Base-by-base conservation (phyloP, 139 green algal species). In the Picochlorum costavermella region DNA sequence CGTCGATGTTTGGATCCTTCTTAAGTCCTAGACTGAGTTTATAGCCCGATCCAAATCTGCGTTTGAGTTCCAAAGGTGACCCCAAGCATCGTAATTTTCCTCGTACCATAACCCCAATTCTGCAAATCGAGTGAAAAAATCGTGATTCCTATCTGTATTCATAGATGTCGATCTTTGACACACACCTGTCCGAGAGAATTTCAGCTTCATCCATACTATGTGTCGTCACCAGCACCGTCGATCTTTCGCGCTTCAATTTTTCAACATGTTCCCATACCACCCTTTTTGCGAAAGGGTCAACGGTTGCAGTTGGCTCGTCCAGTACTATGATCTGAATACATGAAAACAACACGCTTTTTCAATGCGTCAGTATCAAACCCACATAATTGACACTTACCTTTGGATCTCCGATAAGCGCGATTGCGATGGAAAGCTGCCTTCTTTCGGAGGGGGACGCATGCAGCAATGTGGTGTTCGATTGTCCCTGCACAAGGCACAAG, bases 31-130 rank as follows among this genome's bases (percentile, higher is more conserved):
- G 29, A 23, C 53, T 68, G n/a, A 91, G 66, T 63, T 77, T 71
- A 76, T 94, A 95, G 11, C 87, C 89, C 2, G 75, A 74, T 25
- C 88, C 88, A 67, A 92, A 97, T 31, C 78, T 79, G 46, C 82
- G 75, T 77, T 97, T 98, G n/a, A 98, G 86, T 29, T 88, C 79
- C 40, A 97, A 70, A 12, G 64, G 67, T 60, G 70, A 87, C 29
- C 92, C 92, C 1, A 98, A 49, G 71, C 86, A 95, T 49, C 78
- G 77, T 64, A 98, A 81, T 63, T 73, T 48, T 11, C 92, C 92
- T 20, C 82, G 72, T 0, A 88, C 92, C 88, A 98, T 96, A 77
- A 98, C 95, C 49, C 70, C 89, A 56, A 98, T 90, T 20, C 71
- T 53, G 46, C n/a, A 14, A 2, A 40, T 40, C 11, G 17, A 53